A percentile compares a stretch with the other conserved stretches of the same genome.
These are phyloP conservation scores for Coniochaeta ligniaria DNA, from an alignment of 2,329 filamentous ascomycete genomes.

Conservation along the genomic window DNA sequence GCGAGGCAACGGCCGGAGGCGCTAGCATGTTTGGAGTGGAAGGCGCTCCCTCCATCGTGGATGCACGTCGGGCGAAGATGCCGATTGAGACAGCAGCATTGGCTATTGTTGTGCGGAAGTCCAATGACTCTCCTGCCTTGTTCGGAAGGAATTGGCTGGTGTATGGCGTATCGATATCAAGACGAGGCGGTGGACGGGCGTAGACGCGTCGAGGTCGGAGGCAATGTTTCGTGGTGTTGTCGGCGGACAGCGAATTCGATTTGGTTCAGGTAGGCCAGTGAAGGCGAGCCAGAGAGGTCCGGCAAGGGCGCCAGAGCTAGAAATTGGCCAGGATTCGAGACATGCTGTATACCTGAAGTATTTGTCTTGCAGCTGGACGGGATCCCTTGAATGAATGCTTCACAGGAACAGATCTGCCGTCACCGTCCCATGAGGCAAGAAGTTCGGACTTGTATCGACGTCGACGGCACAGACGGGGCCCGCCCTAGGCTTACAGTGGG, in stretches of 20 bases:
- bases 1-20: constrained; percentile 44
- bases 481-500: neutral
- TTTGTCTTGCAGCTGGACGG: neutral
- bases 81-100: constrained; percentile 27
- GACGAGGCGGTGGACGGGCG: neutral
- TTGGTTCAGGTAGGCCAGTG: neutral
- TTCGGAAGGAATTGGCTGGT: neutral
- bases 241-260: neutral
- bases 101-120: constrained; percentile 5
- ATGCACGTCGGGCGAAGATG: constrained; percentile 17
- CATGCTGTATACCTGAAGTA: constrained; percentile 29
- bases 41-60: constrained; percentile 33
- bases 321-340: constrained; percentile 33
- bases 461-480: neutral
- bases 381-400: neutral
- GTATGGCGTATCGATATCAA: neutral
- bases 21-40: constrained; percentile 32
- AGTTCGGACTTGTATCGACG: neutral
- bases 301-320: constrained; percentile 42
- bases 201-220: neutral
- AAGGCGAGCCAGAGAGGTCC: constrained; percentile 18
- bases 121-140: neutral
- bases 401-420: neutral
- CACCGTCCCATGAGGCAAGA: neutral
- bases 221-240: neutral